Base-by-base conservation (phyloP, 495 filamentous ascomycete genomes). In the Aspergillus nanangensis region DNA sequence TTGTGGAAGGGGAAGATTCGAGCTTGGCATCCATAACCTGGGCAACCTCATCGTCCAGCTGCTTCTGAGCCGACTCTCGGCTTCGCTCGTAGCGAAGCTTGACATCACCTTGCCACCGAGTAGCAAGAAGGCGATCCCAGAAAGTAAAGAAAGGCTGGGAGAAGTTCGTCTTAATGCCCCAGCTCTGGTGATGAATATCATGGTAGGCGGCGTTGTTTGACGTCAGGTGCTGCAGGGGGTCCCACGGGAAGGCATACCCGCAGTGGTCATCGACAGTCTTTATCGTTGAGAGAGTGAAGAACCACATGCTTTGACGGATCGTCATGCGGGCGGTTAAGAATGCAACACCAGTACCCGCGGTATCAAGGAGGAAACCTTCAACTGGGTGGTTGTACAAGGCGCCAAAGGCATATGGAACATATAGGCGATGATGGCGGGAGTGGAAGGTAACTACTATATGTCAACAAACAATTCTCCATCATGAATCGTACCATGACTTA, bases 251-350 rank as follows among this genome's bases (percentile, higher is more conserved):
- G n/a, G 78, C 73, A 56, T 96, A 98, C 47, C 93, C 93, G 66
- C 90, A 96, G 66, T 98, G 93, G 60, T 98, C 93, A 60, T 96
- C 91, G 19, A 98, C 90, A 0, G 90, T 96, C 73, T 98, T 98
- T 75, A 95, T 81, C 38, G 86, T 91, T 33, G 82, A 87, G 60
- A 76, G 66, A 10, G 83, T 85, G 66, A 93, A 95, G 71, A 96
- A 95, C 57, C 76, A 78, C 72, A 95, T 88, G 48, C 79, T 81
- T 60, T 93, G 84, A 27, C 91, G 81, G 37, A 78, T 77, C 24
- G 78, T 86, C 80, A 98, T 82, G 29, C 86, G 74, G 0, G 87
- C 72, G 14, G 85, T 55, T 53, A 93, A 79, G 69, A 91, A 96
- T 9, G 79, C 88, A 27, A 96, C 58, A 10, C 84, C 83, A 3